Evolutionary conservation across 768 basidiomycete genomes (phyloP).

Genomic region (Leccinum variicolor): DNA sequence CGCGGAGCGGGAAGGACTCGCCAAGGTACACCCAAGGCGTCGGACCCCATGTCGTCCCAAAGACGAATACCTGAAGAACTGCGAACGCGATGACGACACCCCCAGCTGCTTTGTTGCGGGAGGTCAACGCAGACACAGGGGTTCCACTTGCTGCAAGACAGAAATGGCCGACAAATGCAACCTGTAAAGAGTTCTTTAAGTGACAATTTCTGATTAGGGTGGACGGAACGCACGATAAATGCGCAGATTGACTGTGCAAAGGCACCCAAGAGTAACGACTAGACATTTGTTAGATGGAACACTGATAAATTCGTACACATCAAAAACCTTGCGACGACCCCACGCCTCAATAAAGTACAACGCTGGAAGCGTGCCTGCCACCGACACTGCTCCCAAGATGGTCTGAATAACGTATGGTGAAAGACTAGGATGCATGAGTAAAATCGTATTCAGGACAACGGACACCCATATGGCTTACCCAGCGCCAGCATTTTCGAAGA

Average conservation of each 20-base stretch:
- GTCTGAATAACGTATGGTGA: conserved; percentile 72
- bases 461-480: conserved; percentile 33
- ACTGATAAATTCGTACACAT: background rate
- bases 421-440: conserved; percentile 35
- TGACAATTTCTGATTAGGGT: background rate
- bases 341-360: conserved; percentile 65
- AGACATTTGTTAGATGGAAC: background rate
- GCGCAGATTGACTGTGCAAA: conserved; percentile 58
- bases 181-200: conserved; percentile 34
- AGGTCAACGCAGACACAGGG: conserved; percentile 44
- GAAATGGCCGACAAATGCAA: conserved; percentile 70
- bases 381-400: conserved; percentile 72
- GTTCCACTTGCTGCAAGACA: conserved; percentile 55
- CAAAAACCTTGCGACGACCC: conserved; percentile 62
- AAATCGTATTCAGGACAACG: background rate
- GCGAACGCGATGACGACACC: conserved; percentile 72
- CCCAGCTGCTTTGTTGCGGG: conserved; percentile 56
- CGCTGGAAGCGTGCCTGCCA: conserved; percentile 69
- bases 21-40: conserved; percentile 76
- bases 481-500: conserved; percentile 74
- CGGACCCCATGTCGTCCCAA: conserved; percentile 74
- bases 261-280: conserved; percentile 68
- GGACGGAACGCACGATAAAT: conserved; percentile 45
- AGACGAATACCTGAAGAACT: conserved; percentile 71
- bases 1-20: conserved; percentile 78